A percentile compares a stretch with the other conserved stretches of the same genome.
These are phyloP conservation scores for Clavispora vitiphila DNA, from an alignment of 805 yeast genomes.

Conservation along the genomic window DNA sequence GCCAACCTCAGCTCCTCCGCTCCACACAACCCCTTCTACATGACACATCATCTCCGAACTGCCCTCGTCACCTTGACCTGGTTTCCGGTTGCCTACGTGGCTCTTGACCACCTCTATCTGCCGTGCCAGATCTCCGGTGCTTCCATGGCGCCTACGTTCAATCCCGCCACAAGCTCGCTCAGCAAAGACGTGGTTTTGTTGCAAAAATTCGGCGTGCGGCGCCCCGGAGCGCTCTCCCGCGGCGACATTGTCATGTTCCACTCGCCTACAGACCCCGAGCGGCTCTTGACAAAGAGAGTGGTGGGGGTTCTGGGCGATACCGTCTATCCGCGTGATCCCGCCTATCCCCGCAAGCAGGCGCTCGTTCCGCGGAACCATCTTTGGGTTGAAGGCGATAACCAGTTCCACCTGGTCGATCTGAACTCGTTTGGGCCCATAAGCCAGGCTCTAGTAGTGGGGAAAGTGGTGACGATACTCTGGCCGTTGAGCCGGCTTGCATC, in stretches of 20 bases:
- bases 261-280: constrained; percentile 77
- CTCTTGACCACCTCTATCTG: constrained; percentile 67
- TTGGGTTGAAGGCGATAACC: constrained; percentile 95
- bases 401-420: constrained; percentile 73
- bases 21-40: not conserved
- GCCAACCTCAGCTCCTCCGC: not conserved
- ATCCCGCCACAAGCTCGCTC: constrained; percentile 52
- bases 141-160: constrained; percentile 87
- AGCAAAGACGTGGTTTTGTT: constrained; percentile 60
- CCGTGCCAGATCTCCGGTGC: constrained; percentile 72
- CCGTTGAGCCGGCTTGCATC: constrained; percentile 43
- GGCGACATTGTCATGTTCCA: constrained; percentile 75
- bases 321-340: constrained; percentile 50
- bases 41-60: constrained; percentile 14
- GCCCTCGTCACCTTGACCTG: constrained; percentile 42
- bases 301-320: constrained; percentile 72
- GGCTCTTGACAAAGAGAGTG: constrained; percentile 73
- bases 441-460: constrained; percentile 74
- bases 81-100: constrained; percentile 73
- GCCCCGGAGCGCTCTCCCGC: constrained; percentile 41
- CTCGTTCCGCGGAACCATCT: constrained; percentile 72
- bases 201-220: constrained; percentile 56
- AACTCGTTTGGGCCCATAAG: constrained; percentile 88
- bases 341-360: constrained; percentile 61
- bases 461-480: constrained; percentile 64